Evolutionary conservation across 2,329 filamentous ascomycete species (phyloP).

Genomic region (Sporothrix luriei): DNA sequence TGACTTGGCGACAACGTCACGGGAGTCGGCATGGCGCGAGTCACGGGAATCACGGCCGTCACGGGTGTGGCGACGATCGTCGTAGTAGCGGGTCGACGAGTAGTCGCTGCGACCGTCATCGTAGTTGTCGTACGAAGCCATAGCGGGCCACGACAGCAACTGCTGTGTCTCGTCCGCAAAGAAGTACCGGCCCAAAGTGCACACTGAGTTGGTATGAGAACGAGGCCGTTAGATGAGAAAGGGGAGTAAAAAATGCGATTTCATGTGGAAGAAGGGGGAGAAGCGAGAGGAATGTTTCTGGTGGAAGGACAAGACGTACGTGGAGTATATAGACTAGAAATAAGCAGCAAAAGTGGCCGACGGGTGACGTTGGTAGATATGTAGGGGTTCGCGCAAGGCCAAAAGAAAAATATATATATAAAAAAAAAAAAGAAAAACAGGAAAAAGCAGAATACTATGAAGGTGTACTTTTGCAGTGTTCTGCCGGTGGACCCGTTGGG

Average conservation of each 20-base stretch:
- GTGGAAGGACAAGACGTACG: slow-evolving; percentile 22
- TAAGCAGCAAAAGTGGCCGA: neutral
- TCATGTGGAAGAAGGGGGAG: neutral
- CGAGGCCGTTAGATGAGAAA: neutral
- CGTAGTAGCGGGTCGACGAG: slow-evolving; percentile 49
- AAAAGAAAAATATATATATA: no score
- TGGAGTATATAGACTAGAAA: neutral
- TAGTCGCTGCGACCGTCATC: slow-evolving; percentile 48
- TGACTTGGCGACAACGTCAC: slow-evolving; percentile 53
- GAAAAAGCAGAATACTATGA: slow-evolving; percentile 8
- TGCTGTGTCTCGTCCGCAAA: slow-evolving; percentile 17
- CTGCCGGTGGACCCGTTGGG: slow-evolving; percentile 13
- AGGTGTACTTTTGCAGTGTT: slow-evolving; percentile 19
- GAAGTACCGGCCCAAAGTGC: neutral
- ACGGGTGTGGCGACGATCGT: slow-evolving; percentile 55
- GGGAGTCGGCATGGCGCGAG: slow-evolving; percentile 56
- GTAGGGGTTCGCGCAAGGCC: slow-evolving; percentile 10
- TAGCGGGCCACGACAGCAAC: slow-evolving; percentile 35
- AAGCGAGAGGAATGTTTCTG: neutral
- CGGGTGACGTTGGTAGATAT: slow-evolving; percentile 7
- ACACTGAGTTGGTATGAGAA: slow-evolving; percentile 13
- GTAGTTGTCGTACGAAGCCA: slow-evolving; percentile 59
- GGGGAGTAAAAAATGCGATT: neutral
- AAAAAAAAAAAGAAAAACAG: no score
- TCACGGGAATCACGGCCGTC: slow-evolving; percentile 55